Percentiles rank a stretch among this genome's conserved stretches.
phyloP scores from a whole-genome alignment of 2,329 filamentous ascomycete species.

The Aureobasidium zeae region DNA sequence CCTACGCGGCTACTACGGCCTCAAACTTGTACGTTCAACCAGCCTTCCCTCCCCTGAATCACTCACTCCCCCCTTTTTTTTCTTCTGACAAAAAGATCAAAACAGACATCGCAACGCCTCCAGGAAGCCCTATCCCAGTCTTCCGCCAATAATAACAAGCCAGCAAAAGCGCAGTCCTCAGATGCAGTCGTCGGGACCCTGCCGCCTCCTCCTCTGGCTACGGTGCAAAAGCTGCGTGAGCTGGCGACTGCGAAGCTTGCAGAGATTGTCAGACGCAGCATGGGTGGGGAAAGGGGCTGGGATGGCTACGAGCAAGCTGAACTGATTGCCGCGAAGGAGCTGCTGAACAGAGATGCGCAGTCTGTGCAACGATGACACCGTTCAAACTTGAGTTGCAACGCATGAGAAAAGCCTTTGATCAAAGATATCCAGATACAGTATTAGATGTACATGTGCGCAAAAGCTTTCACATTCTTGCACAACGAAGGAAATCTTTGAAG shows the following conservation, averaged over 20 bases:
- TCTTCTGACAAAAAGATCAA: neutral
- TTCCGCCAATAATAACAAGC: constrained; percentile 21
- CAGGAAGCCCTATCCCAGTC: constrained; percentile 20
- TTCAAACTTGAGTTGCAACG: neutral
- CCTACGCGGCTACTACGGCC: constrained; percentile 81
- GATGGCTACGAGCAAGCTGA: constrained; percentile 64
- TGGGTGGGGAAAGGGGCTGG: constrained; percentile 56
- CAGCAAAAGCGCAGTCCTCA: constrained; percentile 22
- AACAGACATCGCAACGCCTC: constrained; percentile 21
- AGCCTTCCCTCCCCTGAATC: constrained; percentile 8
- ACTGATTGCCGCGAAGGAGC: constrained; percentile 58
- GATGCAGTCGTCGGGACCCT: constrained; percentile 31
- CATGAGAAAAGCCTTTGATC: too few relatives aligned
- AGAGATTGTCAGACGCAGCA: constrained; percentile 61
- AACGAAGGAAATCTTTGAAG: too few relatives aligned
- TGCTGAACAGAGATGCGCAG: constrained; percentile 48
- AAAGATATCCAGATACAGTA: constrained; percentile 9
- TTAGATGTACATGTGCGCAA: too few relatives aligned
- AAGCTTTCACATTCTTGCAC: too few relatives aligned
- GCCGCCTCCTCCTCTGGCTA: constrained; percentile 47
- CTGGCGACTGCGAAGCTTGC: constrained; percentile 63
- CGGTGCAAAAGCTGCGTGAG: constrained; percentile 60
- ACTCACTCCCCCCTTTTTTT: neutral
- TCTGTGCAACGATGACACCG: constrained; percentile 25
- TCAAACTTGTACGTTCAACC: constrained; percentile 55